Evolutionary conservation across 1,284 basidiomycete genomes (phyloP).

Genomic region (Agroathelia rolfsii): DNA sequence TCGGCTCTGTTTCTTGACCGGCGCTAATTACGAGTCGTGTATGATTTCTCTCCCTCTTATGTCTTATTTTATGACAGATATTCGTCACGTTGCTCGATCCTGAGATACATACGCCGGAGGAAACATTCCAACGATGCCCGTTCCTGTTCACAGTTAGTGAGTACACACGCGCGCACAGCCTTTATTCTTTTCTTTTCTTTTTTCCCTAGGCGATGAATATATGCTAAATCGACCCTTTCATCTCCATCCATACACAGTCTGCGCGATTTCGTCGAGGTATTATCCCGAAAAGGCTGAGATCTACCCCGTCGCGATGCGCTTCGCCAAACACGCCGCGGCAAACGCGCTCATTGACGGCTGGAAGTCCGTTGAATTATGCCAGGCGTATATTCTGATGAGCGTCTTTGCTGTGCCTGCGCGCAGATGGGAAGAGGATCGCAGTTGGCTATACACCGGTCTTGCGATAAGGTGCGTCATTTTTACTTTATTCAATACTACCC

Average conservation of each 20-base stretch:
- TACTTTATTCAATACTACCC: not conserved
- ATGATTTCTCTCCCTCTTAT: slow-evolving; percentile 6
- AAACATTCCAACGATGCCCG: slow-evolving; percentile 68
- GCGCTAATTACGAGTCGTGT: not conserved
- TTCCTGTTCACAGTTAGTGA: slow-evolving; percentile 75
- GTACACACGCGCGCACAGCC: slow-evolving; percentile 29
- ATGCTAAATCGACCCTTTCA: not conserved
- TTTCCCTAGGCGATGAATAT: slow-evolving; percentile 5
- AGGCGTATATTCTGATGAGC: slow-evolving; percentile 66
- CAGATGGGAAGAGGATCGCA: slow-evolving; percentile 75
- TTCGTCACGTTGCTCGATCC: slow-evolving; percentile 70
- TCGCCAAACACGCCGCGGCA: slow-evolving; percentile 72
- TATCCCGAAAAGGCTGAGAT: slow-evolving; percentile 69
- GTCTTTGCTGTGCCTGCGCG: slow-evolving; percentile 70
- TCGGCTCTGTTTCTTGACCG: not conserved
- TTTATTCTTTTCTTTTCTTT: not conserved
- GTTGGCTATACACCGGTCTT: slow-evolving; percentile 74
- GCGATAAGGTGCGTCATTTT: slow-evolving; percentile 49
- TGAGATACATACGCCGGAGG: slow-evolving; percentile 58
- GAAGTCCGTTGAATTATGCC: slow-evolving; percentile 56
- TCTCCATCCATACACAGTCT: slow-evolving; percentile 35
- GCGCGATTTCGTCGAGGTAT: slow-evolving; percentile 69
- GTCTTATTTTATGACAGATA: slow-evolving; percentile 35
- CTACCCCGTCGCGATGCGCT: slow-evolving; percentile 80
- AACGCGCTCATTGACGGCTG: slow-evolving; percentile 72